phyloP scores from a whole-genome alignment of 805 yeast species.

The Starmerella bombi region DNA sequence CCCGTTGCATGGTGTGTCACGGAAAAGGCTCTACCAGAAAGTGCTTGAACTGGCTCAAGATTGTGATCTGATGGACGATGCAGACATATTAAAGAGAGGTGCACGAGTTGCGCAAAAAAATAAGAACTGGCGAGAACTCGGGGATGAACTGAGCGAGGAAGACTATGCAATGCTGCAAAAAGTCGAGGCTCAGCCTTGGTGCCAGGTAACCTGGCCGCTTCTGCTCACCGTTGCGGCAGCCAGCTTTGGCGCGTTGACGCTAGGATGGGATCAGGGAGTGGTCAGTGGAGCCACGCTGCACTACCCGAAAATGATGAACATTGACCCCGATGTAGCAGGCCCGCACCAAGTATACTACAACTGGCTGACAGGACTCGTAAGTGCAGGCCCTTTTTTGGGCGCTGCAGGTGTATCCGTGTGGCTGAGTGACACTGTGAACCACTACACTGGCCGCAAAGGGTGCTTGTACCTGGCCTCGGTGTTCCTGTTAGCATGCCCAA shows the following conservation, averaged over 20 bases:
- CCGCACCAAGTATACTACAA: slow-evolving; percentile 22
- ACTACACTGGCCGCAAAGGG: slow-evolving; percentile 44
- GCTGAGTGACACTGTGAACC: slow-evolving; percentile 40
- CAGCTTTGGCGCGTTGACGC: slow-evolving; percentile 55
- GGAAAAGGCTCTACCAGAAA: slow-evolving; percentile 4
- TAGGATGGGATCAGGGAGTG: slow-evolving; percentile 65
- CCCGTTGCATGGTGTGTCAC: slow-evolving; percentile 11
- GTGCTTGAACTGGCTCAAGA: slow-evolving; percentile 13
- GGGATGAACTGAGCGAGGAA: slow-evolving; percentile 19
- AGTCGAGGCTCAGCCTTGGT: slow-evolving; percentile 38
- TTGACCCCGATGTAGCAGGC: slow-evolving; percentile 11
- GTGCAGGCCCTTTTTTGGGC: slow-evolving; percentile 49
- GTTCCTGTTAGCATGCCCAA: slow-evolving; percentile 45
- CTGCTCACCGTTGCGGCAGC: slow-evolving; percentile 43
- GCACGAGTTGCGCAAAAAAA: slow-evolving; percentile 42
- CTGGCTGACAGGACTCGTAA: slow-evolving; percentile 45
- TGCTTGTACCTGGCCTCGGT: slow-evolving; percentile 29
- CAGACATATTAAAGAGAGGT: slow-evolving; percentile 28
- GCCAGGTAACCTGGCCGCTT: slow-evolving; percentile 30
- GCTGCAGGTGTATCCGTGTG: slow-evolving; percentile 38
- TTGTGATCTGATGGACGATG: slow-evolving; percentile 19
- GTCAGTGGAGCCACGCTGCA: slow-evolving; percentile 53
- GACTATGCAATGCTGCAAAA: slow-evolving; percentile 27
- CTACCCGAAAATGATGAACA: slow-evolving; percentile 37
- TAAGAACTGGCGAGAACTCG: slow-evolving; percentile 24